Evolutionary conservation across 108 stramenopile species (phyloP), one percentile per base, ranked within the genome.

Genomic region (Nitzschia sp.): DNA sequence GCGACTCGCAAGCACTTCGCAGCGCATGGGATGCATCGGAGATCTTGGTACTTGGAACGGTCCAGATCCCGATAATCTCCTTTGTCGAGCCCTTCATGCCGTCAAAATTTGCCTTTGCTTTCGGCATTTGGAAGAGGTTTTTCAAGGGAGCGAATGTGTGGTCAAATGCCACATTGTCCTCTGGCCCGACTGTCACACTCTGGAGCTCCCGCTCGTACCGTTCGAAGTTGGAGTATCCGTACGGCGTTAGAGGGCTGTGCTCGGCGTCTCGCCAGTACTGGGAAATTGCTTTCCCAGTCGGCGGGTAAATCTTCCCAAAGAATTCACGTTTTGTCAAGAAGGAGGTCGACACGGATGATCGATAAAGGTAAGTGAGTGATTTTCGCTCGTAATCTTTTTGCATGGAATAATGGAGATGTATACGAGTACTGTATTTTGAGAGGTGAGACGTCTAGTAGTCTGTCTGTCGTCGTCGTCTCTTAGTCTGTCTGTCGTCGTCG

Each of bases 161-260:
- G 28, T 57, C 56, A 57, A 57, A 57, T 26, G 56, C 56, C 11
- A 29, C 28, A 2, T 19, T 57, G 4, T 57, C 56, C 26, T 29
- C 56, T 4, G 9, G 3, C 30, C 28, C 17, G 4, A 27, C 19
- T 27, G 3, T 25, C 6, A 57, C 56, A 27, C 15, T 15, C 56
- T 29, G 56, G 3, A 57, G 3, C 28, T 57, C 56, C 4, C 28
- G 5, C 22, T 25, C 26, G 28, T 57, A 57, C 26, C 56, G 25
- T 5, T 29, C 22, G 8, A 57, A 15, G 28, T 57, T 57, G 11
- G 56, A 57, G 17, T 57, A 57, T 13, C 56, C 28, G 17, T 57
- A 57, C 9, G 56, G 56, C 30, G 26, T 19, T 17, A 57, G 56
- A 8, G 25, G 11, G 17, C 26, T 29, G 28, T 57, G 30, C 26